These are phyloP conservation scores for Metarhizium robertsii DNA, from an alignment of 2,329 filamentous ascomycete genomes.

Conservation along the genomic window DNA sequence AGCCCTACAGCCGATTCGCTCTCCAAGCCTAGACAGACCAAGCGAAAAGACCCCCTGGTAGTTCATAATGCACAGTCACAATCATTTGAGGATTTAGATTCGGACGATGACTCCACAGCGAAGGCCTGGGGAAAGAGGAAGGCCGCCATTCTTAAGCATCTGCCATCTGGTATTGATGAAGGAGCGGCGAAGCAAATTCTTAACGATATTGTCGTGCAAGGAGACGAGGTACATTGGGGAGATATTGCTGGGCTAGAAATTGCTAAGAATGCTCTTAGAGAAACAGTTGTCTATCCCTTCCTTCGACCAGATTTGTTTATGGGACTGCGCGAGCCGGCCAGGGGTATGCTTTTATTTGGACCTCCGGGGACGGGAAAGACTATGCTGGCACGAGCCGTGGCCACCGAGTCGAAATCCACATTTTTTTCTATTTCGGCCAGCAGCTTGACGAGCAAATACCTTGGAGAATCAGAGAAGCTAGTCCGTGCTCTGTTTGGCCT, in stretches of 20 bases:
- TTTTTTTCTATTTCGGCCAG: slow-evolving; percentile 97
- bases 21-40: slow-evolving; percentile 18
- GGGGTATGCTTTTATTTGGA: slow-evolving; percentile 92
- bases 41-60: slow-evolving; percentile 20
- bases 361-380: slow-evolving; percentile 98
- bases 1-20: slow-evolving; percentile 13
- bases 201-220: slow-evolving; percentile 90
- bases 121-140: slow-evolving; percentile 53
- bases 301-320: slow-evolving; percentile 91
- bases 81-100: slow-evolving; percentile 33
- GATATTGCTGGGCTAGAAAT: slow-evolving; percentile 87
- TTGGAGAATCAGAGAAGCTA: slow-evolving; percentile 93
- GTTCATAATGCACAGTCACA: slow-evolving; percentile 34
- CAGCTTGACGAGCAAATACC: slow-evolving; percentile 88
- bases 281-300: slow-evolving; percentile 96
- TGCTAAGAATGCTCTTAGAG: slow-evolving; percentile 85
- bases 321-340: slow-evolving; percentile 84
- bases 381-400: slow-evolving; percentile 86
- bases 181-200: slow-evolving; percentile 81
- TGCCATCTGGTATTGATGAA: slow-evolving; percentile 76
- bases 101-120: slow-evolving; percentile 28
- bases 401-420: slow-evolving; percentile 87
- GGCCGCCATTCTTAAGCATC: slow-evolving; percentile 58
- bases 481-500: slow-evolving; percentile 84
- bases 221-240: slow-evolving; percentile 89